Conservation (phyloP, 2,329 filamentous ascomycete species). For the Fusarium illudens region DNA sequence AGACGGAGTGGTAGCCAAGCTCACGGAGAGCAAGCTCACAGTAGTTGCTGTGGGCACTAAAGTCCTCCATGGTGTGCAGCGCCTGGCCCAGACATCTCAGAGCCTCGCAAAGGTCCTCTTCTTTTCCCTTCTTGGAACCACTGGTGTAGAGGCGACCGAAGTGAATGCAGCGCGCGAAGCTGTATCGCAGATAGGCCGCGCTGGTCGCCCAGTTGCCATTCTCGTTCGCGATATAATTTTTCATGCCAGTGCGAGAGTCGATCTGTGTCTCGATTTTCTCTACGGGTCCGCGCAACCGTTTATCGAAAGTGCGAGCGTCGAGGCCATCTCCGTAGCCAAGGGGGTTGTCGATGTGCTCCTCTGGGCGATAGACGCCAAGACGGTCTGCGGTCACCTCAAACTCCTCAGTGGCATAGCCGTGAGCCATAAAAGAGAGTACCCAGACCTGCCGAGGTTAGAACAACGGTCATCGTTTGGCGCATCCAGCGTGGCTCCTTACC, state of each 20-base stretch:
- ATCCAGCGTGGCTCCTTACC: slow-evolving; percentile 46
- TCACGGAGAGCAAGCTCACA: slow-evolving; percentile 80
- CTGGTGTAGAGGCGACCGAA: slow-evolving; percentile 78
- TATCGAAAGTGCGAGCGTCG: slow-evolving; percentile 85
- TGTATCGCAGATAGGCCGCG: slow-evolving; percentile 81
- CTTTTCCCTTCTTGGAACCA: slow-evolving; percentile 70
- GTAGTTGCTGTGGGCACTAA: slow-evolving; percentile 84
- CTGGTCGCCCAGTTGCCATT: slow-evolving; percentile 88
- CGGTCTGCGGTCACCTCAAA: slow-evolving; percentile 85
- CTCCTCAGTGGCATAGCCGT: slow-evolving; percentile 86
- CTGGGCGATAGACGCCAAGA: slow-evolving; percentile 81
- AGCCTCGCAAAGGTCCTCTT: slow-evolving; percentile 82
- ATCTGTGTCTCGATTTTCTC: slow-evolving; percentile 75
- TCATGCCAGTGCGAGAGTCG: slow-evolving; percentile 88
- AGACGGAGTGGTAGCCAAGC: slow-evolving; percentile 82
- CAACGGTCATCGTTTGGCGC: not conserved
- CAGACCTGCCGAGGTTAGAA: slow-evolving; percentile 61
- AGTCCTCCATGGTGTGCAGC: slow-evolving; percentile 81
- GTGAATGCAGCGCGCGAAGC: slow-evolving; percentile 77
- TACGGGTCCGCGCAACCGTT: slow-evolving; percentile 82
- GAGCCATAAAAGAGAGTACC: slow-evolving; percentile 82
- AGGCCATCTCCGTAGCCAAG: slow-evolving; percentile 85
- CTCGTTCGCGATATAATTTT: slow-evolving; percentile 98
- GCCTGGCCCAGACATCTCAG: slow-evolving; percentile 79
- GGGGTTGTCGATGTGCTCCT: slow-evolving; percentile 79